These are phyloP conservation scores for Cinchona pubescens DNA, from an alignment of 257 asterid species.

Conservation along the genomic window DNA sequence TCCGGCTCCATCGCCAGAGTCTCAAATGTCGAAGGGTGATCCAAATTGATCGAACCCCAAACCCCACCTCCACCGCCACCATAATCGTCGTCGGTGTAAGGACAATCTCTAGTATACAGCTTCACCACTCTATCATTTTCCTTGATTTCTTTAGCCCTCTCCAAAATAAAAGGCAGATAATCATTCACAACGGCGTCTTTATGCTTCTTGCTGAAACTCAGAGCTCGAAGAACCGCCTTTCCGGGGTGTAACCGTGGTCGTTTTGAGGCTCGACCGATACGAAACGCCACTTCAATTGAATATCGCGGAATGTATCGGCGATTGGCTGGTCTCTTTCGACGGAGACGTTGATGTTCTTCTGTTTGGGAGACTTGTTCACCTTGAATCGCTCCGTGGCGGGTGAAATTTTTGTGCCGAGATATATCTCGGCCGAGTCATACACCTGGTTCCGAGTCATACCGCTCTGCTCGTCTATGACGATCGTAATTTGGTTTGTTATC, in stretches of 20 bases:
- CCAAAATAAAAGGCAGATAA: slow-evolving; percentile 51
- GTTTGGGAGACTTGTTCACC: slow-evolving; percentile 49
- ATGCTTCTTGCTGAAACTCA: slow-evolving; percentile 42
- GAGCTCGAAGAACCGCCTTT: slow-evolving; percentile 61
- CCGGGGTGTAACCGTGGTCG: slow-evolving; percentile 18
- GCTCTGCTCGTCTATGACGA: slow-evolving; percentile 60
- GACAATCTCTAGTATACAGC: slow-evolving; percentile 59
- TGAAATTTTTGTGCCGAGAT: slow-evolving; percentile 54
- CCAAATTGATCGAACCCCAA: slow-evolving; percentile 67
- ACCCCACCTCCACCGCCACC: slow-evolving; percentile 44
- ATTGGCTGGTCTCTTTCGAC: slow-evolving; percentile 57
- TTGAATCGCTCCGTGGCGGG: slow-evolving; percentile 48
- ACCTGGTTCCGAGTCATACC: slow-evolving; percentile 58
- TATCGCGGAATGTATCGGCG: slow-evolving; percentile 27
- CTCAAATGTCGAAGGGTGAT: slow-evolving; percentile 71
- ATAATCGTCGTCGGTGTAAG: slow-evolving; percentile 46
- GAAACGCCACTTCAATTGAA: slow-evolving; percentile 53
- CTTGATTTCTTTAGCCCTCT: slow-evolving; percentile 50
- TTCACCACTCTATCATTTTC: slow-evolving; percentile 49
- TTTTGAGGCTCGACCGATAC: slow-evolving; percentile 42
- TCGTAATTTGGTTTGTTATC: slow-evolving; percentile 33
- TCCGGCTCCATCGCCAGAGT: slow-evolving; percentile 67
- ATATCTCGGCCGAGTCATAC: slow-evolving; percentile 67
- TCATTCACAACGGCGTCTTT: slow-evolving; percentile 40
- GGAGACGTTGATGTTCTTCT: slow-evolving; percentile 39